phyloP scores from a whole-genome alignment of 176 grass and related monocot genomes.

The Musa beccarii region DNA sequence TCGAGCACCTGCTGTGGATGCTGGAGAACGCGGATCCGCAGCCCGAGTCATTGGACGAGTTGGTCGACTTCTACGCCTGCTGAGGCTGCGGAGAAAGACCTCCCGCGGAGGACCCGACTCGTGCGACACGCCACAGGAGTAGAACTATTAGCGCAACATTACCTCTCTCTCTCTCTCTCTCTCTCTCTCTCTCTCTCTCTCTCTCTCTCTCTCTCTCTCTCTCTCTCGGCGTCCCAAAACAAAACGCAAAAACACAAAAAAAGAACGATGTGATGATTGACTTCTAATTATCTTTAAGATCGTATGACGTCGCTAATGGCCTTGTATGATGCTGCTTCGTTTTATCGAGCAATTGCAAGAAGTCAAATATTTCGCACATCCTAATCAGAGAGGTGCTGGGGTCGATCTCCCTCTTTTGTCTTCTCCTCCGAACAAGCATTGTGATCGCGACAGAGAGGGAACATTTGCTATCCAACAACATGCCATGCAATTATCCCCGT shows the following conservation, averaged over 20 bases:
- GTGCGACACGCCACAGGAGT: not conserved
- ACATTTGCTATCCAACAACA: no score
- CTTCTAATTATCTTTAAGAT: not conserved
- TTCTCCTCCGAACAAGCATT: no score
- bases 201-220: no score
- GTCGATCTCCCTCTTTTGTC: not conserved
- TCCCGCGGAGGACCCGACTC: not conserved
- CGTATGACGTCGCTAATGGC: not conserved
- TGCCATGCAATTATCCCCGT: no score
- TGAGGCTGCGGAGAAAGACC: not conserved
- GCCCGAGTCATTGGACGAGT: constrained; percentile 81
- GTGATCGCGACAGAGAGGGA: no score
- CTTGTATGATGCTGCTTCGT: not conserved
- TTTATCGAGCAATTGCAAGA: not conserved
- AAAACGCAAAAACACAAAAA: not conserved
- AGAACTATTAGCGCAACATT: not conserved
- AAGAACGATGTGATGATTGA: not conserved
- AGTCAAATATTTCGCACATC: not conserved
- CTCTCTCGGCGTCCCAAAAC: not conserved
- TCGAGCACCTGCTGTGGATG: constrained; percentile 98
- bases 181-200: no score
- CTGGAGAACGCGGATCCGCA: constrained; percentile 83
- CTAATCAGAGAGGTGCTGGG: not conserved
- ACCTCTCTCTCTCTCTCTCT: no score
- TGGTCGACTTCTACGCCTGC: constrained; percentile 73